Evolutionary conservation across 148 eudicot genomes (phyloP).

Genomic region (Silene latifolia): DNA sequence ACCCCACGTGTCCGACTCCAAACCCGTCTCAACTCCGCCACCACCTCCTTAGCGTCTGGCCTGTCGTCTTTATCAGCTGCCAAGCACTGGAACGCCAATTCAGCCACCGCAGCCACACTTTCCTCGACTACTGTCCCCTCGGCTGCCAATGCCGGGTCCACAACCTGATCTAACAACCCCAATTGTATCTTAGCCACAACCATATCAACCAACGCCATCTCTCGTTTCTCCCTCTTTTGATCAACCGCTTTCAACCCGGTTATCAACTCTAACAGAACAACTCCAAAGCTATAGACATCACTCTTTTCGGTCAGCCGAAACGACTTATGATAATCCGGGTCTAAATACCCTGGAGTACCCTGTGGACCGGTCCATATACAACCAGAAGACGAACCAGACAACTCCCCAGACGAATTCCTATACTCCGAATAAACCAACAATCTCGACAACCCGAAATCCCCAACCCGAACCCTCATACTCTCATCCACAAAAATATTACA

Average conservation of each 20-base stretch:
- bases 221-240: constrained; percentile 31
- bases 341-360: constrained; percentile 89
- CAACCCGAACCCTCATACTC: constrained; percentile 72
- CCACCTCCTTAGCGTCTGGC: constrained; percentile 81
- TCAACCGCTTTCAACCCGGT: constrained; percentile 85
- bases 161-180: constrained; percentile 29
- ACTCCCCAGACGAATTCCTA: constrained; percentile 23
- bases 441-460: constrained; percentile 90
- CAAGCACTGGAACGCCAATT: constrained; percentile 81
- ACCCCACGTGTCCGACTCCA: constrained; percentile 42
- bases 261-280: constrained; percentile 67
- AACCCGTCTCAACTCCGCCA: constrained; percentile 67
- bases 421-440: constrained; percentile 45
- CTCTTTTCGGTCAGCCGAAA: constrained; percentile 85
- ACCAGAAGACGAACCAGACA: constrained; percentile 35
- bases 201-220: constrained; percentile 58
- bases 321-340: constrained; percentile 78
- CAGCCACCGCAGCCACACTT: constrained; percentile 72
- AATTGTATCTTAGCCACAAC: constrained; percentile 34
- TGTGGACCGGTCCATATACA: constrained; percentile 98
- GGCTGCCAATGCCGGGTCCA: constrained; percentile 30
- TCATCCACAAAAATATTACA: constrained; percentile 73
- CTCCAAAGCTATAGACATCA: constrained; percentile 87
- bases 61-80: constrained; percentile 88
- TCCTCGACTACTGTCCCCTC: constrained; percentile 42